These are phyloP conservation scores for Metrosideros polymorpha DNA, from an alignment of 441 rosid species.

Conservation along the genomic window DNA sequence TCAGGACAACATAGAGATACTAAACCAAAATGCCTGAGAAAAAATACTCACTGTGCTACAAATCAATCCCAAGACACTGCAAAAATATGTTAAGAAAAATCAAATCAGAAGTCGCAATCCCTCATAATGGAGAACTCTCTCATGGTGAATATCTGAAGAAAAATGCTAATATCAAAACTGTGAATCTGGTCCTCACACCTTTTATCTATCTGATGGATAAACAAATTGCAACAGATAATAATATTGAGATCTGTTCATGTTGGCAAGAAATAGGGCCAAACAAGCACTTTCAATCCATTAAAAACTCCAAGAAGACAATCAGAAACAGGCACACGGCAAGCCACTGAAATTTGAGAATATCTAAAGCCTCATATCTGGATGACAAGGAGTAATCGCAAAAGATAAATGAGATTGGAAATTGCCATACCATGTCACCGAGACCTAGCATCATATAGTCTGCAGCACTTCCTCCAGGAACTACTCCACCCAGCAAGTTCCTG, in stretches of 20 bases:
- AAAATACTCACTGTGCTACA: not conserved
- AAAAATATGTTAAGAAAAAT: not conserved
- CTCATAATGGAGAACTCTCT: not conserved
- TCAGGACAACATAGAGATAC: not conserved
- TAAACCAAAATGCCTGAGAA: not conserved
- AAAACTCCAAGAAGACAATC: not conserved
- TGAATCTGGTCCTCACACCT: not conserved
- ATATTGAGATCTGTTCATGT: not conserved
- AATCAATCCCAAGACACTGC: not conserved
- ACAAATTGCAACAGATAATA: not conserved
- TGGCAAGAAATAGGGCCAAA: not conserved
- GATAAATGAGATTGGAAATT: conserved; percentile 1
- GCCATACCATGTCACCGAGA: conserved; percentile 92
- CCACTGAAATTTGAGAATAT: not conserved
- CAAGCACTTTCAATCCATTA: not conserved
- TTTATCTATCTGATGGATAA: not conserved
- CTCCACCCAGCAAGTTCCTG: conserved; percentile 68
- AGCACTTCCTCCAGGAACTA: conserved; percentile 52
- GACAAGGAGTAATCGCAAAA: not conserved
- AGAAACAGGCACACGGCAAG: not conserved
- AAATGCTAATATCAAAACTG: not conserved
- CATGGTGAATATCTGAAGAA: not conserved
- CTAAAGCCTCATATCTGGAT: not conserved
- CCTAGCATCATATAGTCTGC: conserved; percentile 97
- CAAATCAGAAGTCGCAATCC: not conserved